Conservation (phyloP, 1,139 yeast genomes). For the Pichia sp. region DNA sequence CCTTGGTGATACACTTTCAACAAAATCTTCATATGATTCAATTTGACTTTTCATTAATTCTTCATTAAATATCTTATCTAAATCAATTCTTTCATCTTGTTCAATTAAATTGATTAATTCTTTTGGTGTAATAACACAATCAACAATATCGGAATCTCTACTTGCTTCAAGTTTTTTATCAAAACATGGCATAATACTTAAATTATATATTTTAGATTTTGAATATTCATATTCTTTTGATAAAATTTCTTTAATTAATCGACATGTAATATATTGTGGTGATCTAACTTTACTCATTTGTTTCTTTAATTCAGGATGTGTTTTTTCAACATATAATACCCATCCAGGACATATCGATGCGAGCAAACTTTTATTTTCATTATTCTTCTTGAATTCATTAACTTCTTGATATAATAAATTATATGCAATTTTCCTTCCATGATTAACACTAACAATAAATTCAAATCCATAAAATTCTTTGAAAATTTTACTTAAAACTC, state of each 20-base stretch:
- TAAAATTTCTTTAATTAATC: conserved; percentile 66
- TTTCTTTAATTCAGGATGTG: conserved; percentile 79
- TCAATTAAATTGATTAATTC: conserved; percentile 70
- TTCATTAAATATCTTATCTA: conserved; percentile 30
- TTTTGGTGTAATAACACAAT: conserved; percentile 88
- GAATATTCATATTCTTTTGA: conserved; percentile 57
- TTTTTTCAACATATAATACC: conserved; percentile 92
- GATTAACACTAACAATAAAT: conserved; percentile 76
- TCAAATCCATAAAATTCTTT: conserved; percentile 57
- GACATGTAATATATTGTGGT: conserved; percentile 91
- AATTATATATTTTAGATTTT: conserved; percentile 54
- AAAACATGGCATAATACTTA: conserved; percentile 92
- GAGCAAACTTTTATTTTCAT: neutral
- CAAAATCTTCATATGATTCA: conserved; percentile 20
- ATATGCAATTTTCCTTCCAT: conserved; percentile 70
- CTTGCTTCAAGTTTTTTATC: conserved; percentile 96
- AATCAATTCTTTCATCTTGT: conserved; percentile 38
- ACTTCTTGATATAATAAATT: conserved; percentile 80
- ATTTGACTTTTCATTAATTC: neutral
- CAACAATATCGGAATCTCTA: conserved; percentile 61
- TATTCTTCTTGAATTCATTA: neutral
- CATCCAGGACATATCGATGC: conserved; percentile 79
- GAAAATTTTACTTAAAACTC: conserved; percentile 52
- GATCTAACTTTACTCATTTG: conserved; percentile 61
- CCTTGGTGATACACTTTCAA: conserved; percentile 40